Percentiles rank a stretch among this genome's conserved stretches.
Conservation (phyloP, 2,329 filamentous ascomycete species). For the Aspergillus sp. region DNA sequence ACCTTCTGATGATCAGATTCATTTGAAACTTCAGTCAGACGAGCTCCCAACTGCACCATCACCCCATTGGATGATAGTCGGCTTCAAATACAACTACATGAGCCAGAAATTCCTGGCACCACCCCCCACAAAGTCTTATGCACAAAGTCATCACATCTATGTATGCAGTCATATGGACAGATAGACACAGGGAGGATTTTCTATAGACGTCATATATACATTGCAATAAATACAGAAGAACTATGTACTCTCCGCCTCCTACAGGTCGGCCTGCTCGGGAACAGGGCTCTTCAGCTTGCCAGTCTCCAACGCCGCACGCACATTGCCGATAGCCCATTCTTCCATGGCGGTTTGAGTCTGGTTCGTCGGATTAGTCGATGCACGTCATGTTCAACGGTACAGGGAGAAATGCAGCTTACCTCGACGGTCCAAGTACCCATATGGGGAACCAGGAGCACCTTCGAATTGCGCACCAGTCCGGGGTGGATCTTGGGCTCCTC, state of each 20-base stretch:
- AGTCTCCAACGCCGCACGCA: conserved; percentile 60
- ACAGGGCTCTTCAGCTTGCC: conserved; percentile 67
- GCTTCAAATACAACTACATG: too few species aligned
- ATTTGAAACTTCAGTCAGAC: too few species aligned
- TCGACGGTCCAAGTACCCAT: conserved; percentile 82
- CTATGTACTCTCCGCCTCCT: conserved; percentile 1
- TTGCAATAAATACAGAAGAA: not conserved
- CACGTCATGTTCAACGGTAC: not conserved
- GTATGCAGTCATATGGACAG: not conserved
- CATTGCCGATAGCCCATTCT: conserved; percentile 70
- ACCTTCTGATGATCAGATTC: too few species aligned
- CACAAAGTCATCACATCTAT: not conserved
- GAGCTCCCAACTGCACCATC: too few species aligned
- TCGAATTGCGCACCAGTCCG: conserved; percentile 67
- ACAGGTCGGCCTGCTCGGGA: conserved; percentile 63
- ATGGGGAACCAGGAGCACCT: conserved; percentile 75
- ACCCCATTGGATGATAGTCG: too few species aligned
- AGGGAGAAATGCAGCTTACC: conserved; percentile 27
- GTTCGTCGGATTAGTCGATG: not conserved
- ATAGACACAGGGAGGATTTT: not conserved
- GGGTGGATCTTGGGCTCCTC: conserved; percentile 75
- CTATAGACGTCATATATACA: conserved; percentile 9
- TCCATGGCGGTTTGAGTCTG: conserved; percentile 65
- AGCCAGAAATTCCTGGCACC: too few species aligned
- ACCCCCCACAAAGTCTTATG: too few species aligned